Percentiles rank a stretch among this genome's conserved stretches.
phyloP scores from a whole-genome alignment of 164 flowering plant genomes.

The Magnolia sinica region DNA sequence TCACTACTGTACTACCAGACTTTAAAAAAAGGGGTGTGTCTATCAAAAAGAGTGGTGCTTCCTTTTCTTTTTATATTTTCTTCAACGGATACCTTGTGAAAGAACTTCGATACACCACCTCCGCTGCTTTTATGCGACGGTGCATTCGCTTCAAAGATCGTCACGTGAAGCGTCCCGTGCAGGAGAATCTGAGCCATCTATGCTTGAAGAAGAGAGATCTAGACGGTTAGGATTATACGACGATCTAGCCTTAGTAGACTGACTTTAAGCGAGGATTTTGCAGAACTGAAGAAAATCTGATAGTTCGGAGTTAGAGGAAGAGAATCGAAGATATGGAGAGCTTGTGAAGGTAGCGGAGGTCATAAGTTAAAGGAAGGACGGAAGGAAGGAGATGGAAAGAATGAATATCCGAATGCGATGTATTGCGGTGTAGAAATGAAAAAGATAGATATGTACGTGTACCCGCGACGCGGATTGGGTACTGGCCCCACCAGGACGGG shows the following conservation, averaged over 20 bases:
- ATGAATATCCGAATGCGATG: not conserved
- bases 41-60: too few species aligned
- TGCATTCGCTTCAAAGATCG: slow-evolving; percentile 46
- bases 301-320: not conserved
- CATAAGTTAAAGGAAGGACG: not conserved
- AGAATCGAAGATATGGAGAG: not conserved
- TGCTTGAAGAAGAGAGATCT: not conserved
- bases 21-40: not conserved
- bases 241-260: not conserved
- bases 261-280: not conserved
- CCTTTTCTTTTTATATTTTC: too few species aligned
- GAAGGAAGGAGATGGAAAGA: not conserved
- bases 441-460: too few species aligned
- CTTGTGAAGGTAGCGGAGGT: not conserved
- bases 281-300: not conserved
- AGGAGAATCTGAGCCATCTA: slow-evolving; percentile 43
- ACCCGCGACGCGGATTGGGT: too few species aligned
- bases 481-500: too few species aligned
- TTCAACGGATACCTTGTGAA: slow-evolving; percentile 27
- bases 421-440: not conserved
- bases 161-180: slow-evolving; percentile 60
- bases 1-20: not conserved
- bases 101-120: slow-evolving; percentile 14
- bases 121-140: slow-evolving; percentile 12
- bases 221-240: not conserved